These are phyloP conservation scores for Penicillium sp. DNA, from an alignment of 2,329 filamentous ascomycete genomes.

Conservation along the genomic window DNA sequence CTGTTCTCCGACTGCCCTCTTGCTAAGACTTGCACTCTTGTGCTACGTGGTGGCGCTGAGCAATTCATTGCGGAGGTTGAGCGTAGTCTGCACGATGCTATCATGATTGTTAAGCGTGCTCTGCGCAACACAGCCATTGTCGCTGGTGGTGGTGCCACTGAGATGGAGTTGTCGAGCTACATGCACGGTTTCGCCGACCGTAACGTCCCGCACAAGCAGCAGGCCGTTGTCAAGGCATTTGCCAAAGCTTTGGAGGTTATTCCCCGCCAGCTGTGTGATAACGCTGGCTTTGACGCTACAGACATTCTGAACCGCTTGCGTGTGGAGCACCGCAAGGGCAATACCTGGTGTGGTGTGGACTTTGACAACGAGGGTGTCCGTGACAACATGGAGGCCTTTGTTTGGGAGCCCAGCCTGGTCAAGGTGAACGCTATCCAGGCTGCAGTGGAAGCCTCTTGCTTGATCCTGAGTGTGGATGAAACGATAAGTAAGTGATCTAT, in stretches of 20 bases:
- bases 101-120: slow-evolving; percentile 99
- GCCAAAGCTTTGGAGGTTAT: slow-evolving; percentile 97
- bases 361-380: slow-evolving; percentile 88
- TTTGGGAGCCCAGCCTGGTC: slow-evolving; percentile 94
- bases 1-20: slow-evolving; percentile 95
- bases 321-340: slow-evolving; percentile 92
- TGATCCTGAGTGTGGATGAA: slow-evolving; percentile 96
- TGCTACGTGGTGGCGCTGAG: slow-evolving; percentile 93
- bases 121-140: slow-evolving; percentile 94
- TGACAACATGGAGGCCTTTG: slow-evolving; percentile 92
- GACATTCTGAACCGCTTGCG: slow-evolving; percentile 96
- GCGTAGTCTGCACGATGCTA: slow-evolving; percentile 94
- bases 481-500: slow-evolving; percentile 70
- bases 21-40: slow-evolving; percentile 94
- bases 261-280: slow-evolving; percentile 95
- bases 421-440: slow-evolving; percentile 98
- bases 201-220: slow-evolving; percentile 91
- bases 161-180: slow-evolving; percentile 96
- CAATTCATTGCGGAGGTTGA: slow-evolving; percentile 99
- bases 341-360: slow-evolving; percentile 93
- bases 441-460: slow-evolving; percentile 88
- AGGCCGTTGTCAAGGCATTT: slow-evolving; percentile 95
- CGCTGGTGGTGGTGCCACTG: slow-evolving; percentile 86
- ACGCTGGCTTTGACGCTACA: slow-evolving; percentile 96
- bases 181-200: slow-evolving; percentile 90